Percentiles rank a stretch among this genome's conserved stretches.
These are phyloP conservation scores for Teunomyces barrocoloradensis DNA, from an alignment of 805 yeast genomes.

Conservation along the genomic window DNA sequence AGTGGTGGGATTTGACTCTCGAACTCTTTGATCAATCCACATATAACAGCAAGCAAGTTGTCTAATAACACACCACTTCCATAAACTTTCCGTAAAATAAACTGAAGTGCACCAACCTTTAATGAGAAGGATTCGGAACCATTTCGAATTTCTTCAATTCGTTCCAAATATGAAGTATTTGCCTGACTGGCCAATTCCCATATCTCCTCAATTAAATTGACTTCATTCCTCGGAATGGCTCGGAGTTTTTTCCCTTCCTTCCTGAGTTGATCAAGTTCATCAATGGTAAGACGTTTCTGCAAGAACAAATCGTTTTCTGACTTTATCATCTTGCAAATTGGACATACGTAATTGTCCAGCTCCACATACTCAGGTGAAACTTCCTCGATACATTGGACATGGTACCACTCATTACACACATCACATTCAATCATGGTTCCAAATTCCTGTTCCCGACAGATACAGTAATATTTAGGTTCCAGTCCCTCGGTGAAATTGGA, in stretches of 20 bases:
- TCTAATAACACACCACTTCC: constrained; percentile 27
- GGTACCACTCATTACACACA: constrained; percentile 70
- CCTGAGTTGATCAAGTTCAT: constrained; percentile 11
- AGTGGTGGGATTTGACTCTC: not conserved
- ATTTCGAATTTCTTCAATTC: constrained; percentile 14
- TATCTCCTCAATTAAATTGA: constrained; percentile 17
- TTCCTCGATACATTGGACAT: constrained; percentile 51
- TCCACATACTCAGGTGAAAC: constrained; percentile 7
- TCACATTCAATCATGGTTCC: constrained; percentile 71
- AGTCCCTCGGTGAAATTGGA: constrained; percentile 11
- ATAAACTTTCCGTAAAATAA: constrained; percentile 27
- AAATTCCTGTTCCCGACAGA: constrained; percentile 60
- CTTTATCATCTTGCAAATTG: constrained; percentile 28
- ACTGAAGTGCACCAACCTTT: constrained; percentile 23
- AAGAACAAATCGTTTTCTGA: constrained; percentile 17
- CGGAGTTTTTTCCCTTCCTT: constrained; percentile 13
- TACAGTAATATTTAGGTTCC: constrained; percentile 42
- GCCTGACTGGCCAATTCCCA: constrained; percentile 8
- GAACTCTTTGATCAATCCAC: constrained; percentile 14
- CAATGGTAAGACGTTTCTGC: constrained; percentile 12
- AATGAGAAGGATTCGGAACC: constrained; percentile 3
- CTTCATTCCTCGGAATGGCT: constrained; percentile 22
- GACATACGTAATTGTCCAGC: constrained; percentile 28
- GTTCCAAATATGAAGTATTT: constrained; percentile 4
- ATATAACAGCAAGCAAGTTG: constrained; percentile 16